Evolutionary conservation across 805 yeast genomes (phyloP).

Genomic region (Yamadazyma philogaea): DNA sequence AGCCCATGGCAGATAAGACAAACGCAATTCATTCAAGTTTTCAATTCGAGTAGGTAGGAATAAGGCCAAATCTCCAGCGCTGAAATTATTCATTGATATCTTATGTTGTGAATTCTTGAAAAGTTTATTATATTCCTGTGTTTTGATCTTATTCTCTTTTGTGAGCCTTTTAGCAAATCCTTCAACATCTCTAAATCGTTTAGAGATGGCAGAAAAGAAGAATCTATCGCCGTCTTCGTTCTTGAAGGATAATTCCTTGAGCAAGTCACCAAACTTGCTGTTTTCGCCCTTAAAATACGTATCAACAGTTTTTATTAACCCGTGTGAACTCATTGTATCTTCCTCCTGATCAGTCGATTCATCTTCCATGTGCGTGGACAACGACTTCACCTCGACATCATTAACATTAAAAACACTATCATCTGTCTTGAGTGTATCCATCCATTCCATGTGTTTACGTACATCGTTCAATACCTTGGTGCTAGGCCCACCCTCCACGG

Average conservation of each 20-base stretch:
- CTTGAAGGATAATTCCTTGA: slow-evolving; percentile 25
- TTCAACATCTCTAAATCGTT: slow-evolving; percentile 87
- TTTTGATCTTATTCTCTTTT: slow-evolving; percentile 58
- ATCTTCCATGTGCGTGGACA: slow-evolving; percentile 12
- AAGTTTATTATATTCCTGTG: slow-evolving; percentile 43
- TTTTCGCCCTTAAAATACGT: slow-evolving; percentile 15
- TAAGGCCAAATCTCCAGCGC: slow-evolving; percentile 71
- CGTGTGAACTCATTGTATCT: slow-evolving; percentile 13
- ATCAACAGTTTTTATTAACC: slow-evolving; percentile 15
- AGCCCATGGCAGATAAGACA: slow-evolving; percentile 70
- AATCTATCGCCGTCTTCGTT: slow-evolving; percentile 23
- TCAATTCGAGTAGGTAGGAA: slow-evolving; percentile 75
- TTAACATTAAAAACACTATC: not conserved
- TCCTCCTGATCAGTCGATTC: slow-evolving; percentile 7
- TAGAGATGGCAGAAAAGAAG: slow-evolving; percentile 48
- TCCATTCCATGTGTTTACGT: slow-evolving; percentile 46
- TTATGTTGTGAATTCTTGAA: slow-evolving; percentile 42
- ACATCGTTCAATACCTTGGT: slow-evolving; percentile 43
- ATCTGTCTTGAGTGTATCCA: slow-evolving; percentile 23
- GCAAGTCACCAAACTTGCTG: slow-evolving; percentile 18
- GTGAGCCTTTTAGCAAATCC: slow-evolving; percentile 81
- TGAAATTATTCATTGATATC: slow-evolving; percentile 66
- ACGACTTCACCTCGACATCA: slow-evolving; percentile 9
- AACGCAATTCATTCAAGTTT: slow-evolving; percentile 15
- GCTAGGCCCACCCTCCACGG: slow-evolving; percentile 29